Evolutionary conservation across 2,329 filamentous ascomycete genomes (phyloP).

Genomic region (Botrytis fabae): DNA sequence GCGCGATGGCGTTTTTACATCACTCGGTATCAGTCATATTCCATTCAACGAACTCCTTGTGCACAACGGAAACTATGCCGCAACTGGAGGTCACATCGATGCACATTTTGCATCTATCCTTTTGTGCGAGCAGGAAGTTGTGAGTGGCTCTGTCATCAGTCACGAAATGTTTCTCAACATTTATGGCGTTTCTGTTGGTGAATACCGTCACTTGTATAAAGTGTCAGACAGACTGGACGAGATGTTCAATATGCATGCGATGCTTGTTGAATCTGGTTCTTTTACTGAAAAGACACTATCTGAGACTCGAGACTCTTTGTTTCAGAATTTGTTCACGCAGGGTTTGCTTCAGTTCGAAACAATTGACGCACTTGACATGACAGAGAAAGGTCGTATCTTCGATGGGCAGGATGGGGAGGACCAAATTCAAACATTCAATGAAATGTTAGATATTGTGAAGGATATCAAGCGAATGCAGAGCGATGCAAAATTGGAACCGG

Average conservation of each 20-base stretch:
- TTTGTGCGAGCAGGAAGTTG: not conserved
- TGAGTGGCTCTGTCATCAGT: not conserved
- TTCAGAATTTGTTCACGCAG: not conserved
- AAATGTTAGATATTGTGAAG: not conserved
- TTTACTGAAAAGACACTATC: constrained; percentile 9
- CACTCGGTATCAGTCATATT: not conserved
- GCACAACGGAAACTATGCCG: not conserved
- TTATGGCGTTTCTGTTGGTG: constrained; percentile 13
- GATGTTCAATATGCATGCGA: constrained; percentile 11
- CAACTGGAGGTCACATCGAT: constrained; percentile 5
- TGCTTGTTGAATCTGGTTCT: not conserved
- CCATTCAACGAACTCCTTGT: not conserved
- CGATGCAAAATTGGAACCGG: not conserved
- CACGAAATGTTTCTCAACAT: not conserved
- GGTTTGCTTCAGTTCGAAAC: not conserved
- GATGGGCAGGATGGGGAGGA: not conserved
- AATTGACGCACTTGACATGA: not conserved
- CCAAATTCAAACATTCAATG: not conserved
- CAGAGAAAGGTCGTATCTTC: not conserved
- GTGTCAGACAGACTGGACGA: not conserved
- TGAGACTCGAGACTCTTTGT: not conserved
- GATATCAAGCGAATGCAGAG: not conserved
- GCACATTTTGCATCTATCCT: constrained; percentile 1
- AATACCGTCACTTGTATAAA: not conserved
- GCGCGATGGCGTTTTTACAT: not conserved